Base-by-base conservation (phyloP, 2,329 filamentous ascomycete species). In the Sarocladiaceae sp. region DNA sequence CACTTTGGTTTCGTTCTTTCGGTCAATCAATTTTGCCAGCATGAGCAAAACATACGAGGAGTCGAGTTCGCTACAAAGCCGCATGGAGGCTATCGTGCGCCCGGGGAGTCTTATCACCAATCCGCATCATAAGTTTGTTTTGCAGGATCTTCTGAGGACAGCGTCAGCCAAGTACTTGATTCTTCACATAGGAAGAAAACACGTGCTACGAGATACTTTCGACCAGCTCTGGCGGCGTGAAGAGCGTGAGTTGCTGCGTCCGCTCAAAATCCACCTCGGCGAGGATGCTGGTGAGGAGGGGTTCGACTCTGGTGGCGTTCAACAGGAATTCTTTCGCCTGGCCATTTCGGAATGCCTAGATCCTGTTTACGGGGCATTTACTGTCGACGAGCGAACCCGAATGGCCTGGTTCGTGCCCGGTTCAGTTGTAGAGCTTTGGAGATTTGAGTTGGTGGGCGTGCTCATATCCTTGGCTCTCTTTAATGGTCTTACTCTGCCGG, bases 251-350 rank as follows among this genome's bases (percentile, higher is more conserved):
- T 73, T 97, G 3, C 74, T 93, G 62, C 83, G 90, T 23, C 94
- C 94, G 1, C 71, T 99, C 29, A 96, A 96, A 62, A 86, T 99
- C 8, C 86, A 90, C 49, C 81, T 97, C 53, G 91, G 91, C 3
- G 87, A 90, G 63, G 85, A 90, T 29, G 77, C 78, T 51, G 90
- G 90, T 26, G 94, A 97, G 66, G 86, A 95, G 65, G 94, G 94
- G 0, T 83, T 95, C 29, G 94, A 99, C 66, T 90, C 93, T 47
- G 94, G 94, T 39, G 94, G 94, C 56, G 92, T 99, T 1, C 93
- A 97, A 60, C 92, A 96, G 65, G 94, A 99, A 57, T 97, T 96
- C 65, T 97, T 99, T 71, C 84, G 90, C 15, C 71, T 97, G 25
- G 84, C 89, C 17, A 84, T 97, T 59, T 82, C 83, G 1, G 86